These are phyloP conservation scores for Talaromyces funiculosus DNA, from an alignment of 2,329 filamentous ascomycete genomes.

Conservation along the genomic window DNA sequence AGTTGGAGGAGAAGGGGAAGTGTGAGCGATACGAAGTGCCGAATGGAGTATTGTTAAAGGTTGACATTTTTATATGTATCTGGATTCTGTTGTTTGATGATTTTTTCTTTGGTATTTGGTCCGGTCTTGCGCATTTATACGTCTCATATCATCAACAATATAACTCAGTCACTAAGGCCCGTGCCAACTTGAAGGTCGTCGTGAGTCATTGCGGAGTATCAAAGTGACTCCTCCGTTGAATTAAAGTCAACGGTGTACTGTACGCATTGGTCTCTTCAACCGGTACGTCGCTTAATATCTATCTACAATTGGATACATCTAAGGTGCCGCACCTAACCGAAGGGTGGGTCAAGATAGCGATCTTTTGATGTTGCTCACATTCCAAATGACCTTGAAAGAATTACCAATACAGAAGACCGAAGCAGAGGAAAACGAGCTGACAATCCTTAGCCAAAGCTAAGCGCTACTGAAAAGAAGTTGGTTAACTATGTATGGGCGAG, in stretches of 20 bases:
- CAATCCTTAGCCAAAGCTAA: background rate
- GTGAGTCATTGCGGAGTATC: background rate
- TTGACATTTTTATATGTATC: background rate
- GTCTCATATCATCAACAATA: background rate
- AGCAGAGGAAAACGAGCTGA: background rate
- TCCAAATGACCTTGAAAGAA: background rate
- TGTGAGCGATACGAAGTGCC: background rate
- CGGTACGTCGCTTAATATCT: background rate
- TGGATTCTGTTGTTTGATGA: background rate
- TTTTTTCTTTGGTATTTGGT: background rate
- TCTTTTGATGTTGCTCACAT: background rate
- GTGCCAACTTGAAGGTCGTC: background rate
- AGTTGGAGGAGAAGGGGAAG: constrained; percentile 40
- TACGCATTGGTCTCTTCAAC: background rate
- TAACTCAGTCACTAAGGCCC: background rate
- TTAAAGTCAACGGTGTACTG: background rate
- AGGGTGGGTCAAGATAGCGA: background rate
- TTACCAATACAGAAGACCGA: background rate
- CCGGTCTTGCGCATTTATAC: background rate
- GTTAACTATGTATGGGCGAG: background rate
- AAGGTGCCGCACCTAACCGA: too few relatives aligned
- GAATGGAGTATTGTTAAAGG: background rate
- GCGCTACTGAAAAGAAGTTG: background rate
- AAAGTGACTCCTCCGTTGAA: background rate
- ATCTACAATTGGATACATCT: too few relatives aligned